phyloP scores from a whole-genome alignment of 148 eudicot species.

The Rhododendron ferrugineum region DNA sequence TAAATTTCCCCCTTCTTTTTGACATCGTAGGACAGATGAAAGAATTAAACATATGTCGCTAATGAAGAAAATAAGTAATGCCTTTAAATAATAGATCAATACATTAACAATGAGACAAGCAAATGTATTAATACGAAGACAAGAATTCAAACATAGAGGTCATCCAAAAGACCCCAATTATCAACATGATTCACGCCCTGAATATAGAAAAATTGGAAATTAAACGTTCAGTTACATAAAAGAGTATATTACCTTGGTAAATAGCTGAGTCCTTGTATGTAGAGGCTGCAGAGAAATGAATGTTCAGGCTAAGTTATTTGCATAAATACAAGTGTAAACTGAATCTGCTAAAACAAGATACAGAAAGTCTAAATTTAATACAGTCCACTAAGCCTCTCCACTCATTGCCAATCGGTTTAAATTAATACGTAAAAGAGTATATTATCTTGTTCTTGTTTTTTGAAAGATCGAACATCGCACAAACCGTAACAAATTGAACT shows the following conservation, averaged over 20 bases:
- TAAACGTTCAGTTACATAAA: neutral
- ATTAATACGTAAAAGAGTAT: neutral
- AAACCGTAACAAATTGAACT: neutral
- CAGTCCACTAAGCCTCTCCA: neutral
- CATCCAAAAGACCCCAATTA: neutral
- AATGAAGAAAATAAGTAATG: neutral
- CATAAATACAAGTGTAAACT: neutral
- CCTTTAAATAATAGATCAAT: neutral
- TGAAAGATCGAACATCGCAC: neutral
- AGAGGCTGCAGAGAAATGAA: conserved; percentile 64
- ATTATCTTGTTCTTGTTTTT: too few species aligned
- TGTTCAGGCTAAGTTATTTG: conserved; percentile 4
- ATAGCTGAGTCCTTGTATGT: conserved; percentile 72
- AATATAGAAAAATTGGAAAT: neutral
- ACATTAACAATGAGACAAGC: neutral
- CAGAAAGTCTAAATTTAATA: neutral
- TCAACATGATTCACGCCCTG: neutral
- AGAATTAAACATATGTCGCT: neutral
- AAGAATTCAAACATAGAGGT: neutral
- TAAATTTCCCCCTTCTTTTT: neutral
- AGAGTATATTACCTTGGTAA: conserved; percentile 60
- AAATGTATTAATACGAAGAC: neutral
- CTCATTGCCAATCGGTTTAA: neutral
- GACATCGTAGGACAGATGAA: neutral
- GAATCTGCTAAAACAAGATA: neutral